Conservation (phyloP, 1,139 yeast species). For the Spathaspora sp. region DNA sequence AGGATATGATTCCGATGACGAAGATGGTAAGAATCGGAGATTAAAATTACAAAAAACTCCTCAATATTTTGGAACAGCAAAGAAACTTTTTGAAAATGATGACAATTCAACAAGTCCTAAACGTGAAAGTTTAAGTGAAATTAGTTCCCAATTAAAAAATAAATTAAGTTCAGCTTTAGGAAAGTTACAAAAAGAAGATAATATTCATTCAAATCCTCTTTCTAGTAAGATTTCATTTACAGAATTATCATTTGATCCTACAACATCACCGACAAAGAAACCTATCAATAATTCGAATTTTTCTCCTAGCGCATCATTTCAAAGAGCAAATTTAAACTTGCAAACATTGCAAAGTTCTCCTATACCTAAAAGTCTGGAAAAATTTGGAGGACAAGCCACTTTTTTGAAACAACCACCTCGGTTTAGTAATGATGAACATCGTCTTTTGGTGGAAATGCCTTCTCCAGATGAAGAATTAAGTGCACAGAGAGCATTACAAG, state of each 20-base stretch:
- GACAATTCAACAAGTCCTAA: conserved; percentile 19
- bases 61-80: conserved; percentile 43
- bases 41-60: conserved; percentile 40
- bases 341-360: conserved; percentile 42
- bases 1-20: conserved; percentile 28
- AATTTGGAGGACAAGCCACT: neutral
- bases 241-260: conserved; percentile 30
- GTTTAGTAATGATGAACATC: conserved; percentile 15
- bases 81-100: conserved; percentile 28
- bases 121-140: conserved; percentile 37
- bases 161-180: conserved; percentile 42
- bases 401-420: conserved; percentile 25
- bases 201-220: conserved; percentile 13
- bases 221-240: conserved; percentile 29
- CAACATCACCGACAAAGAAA: conserved; percentile 33
- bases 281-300: conserved; percentile 8
- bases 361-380: conserved; percentile 13
- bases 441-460: conserved; percentile 12
- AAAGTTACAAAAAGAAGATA: conserved; percentile 30
- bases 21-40: conserved; percentile 13
- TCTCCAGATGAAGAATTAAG: conserved; percentile 37
- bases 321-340: conserved; percentile 34
- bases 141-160: conserved; percentile 39
- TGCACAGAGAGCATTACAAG: conserved; percentile 46
- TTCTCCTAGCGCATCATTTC: conserved; percentile 22